Base-by-base conservation (phyloP, 192 early-diverging fungal species). In the Phlyctochytrium arcticum region DNA sequence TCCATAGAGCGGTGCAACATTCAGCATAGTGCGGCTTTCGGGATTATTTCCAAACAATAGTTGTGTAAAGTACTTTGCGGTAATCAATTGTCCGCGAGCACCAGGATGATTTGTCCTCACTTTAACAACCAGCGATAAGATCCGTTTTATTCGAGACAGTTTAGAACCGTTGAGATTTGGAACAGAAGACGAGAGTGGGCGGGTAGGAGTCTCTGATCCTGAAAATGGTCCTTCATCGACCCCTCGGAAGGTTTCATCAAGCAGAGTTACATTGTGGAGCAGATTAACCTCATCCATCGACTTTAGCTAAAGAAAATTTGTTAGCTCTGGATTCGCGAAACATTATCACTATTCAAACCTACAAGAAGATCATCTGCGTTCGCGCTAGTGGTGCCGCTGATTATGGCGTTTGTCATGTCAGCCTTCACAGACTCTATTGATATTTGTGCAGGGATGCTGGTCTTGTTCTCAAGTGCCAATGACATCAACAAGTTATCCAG, bases 371-470 rank as follows among this genome's bases (percentile, higher is more conserved):
- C n/a, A n/a, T n/a, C n/a, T n/a, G n/a, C n/a, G n/a, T n/a, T n/a
- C n/a, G n/a, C n/a, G n/a, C n/a, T n/a, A n/a, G n/a, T n/a, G n/a
- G n/a, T n/a, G n/a, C n/a, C n/a, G n/a, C n/a, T 7, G 5, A 51
- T 50, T 9, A 59, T 21, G 21, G 65, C 57, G 34, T 59, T 61
- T 0, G 65, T 48, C 65, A 67, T 49, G 12, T 57, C 34, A 21
- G 36, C 56, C 29, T 12, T 12, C 65, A 67, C 29, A 23, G 51
- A 12, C 7, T 32, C 56, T 6, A 67, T 34, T n/a, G 8, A 21
- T 17, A 48, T 46, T 15, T n/a, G 7, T 12, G 24, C 8, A 17
- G 7, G 15, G 23, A 46, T 19, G 15, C 30, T 29, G 21, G 27
- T 19, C 9, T 47, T 26, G n/a, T 37, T 56, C 2, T 54, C 54